Evolutionary conservation across 2,329 filamentous ascomycete species (phyloP).

Genomic region (Verticillium klebahnii): DNA sequence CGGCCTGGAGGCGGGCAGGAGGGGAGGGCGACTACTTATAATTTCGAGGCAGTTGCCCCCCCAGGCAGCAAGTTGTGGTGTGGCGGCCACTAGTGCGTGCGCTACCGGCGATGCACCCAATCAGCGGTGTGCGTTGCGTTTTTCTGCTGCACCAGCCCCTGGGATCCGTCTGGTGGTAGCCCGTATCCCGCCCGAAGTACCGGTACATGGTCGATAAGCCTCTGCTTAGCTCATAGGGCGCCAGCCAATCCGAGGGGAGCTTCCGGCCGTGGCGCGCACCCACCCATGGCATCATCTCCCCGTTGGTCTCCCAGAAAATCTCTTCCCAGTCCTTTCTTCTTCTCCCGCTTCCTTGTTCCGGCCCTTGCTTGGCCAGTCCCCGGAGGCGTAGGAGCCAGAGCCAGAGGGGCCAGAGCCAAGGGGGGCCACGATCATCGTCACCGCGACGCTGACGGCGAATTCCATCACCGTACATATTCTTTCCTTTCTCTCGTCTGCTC

Average conservation of each 20-base stretch:
- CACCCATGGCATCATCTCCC: slow-evolving; percentile 11
- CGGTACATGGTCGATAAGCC: slow-evolving; percentile 3
- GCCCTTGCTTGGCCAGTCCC: background rate
- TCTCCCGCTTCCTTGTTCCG: slow-evolving; percentile 1
- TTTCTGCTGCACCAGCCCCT: slow-evolving; percentile 28
- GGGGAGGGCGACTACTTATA: slow-evolving; percentile 54
- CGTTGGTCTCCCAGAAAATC: background rate
- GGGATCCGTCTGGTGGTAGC: slow-evolving; percentile 24
- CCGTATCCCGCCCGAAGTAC: slow-evolving; percentile 1
- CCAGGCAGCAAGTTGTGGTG: slow-evolving; percentile 35
- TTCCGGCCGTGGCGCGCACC: background rate
- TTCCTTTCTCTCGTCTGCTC: background rate
- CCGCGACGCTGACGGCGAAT: background rate
- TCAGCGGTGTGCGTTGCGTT: slow-evolving; percentile 28
- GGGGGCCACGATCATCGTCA: background rate
- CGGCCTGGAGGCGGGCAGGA: slow-evolving; percentile 43
- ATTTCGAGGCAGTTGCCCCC: slow-evolving; percentile 37
- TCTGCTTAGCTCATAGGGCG: background rate
- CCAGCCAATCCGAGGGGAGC: background rate
- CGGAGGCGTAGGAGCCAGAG: no score
- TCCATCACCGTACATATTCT: background rate
- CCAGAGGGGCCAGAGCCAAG: background rate
- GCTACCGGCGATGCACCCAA: slow-evolving; percentile 32
- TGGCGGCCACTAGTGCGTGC: slow-evolving; percentile 34
- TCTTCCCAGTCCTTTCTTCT: slow-evolving; percentile 1